Base-by-base conservation (phyloP, 805 yeast genomes). In the Starmerella asiatica region DNA sequence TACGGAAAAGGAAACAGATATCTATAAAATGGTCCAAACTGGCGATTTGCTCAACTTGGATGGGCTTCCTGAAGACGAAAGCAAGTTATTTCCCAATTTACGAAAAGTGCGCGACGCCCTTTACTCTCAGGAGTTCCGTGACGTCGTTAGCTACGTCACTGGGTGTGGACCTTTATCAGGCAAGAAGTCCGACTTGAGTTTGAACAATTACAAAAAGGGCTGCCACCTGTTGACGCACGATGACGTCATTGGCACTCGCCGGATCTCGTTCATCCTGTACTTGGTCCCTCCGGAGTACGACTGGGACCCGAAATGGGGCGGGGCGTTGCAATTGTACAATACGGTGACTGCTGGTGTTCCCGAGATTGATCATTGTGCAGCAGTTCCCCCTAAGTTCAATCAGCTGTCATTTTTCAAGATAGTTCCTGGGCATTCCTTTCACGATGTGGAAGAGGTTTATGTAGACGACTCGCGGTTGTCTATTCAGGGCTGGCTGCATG, bases 401-500 rank as follows among this genome's bases (percentile, higher is more conserved):
- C 96, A 91, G 59, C 78, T 91, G 55, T 95, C 97, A 0, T 83
- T 91, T 55, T 91, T 91, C 67, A 79, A 80, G 4, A 97, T 91
- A 12, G 91, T 85, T 56, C 99, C 98, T 0, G 99, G 98, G 0
- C 70, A 79, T 36, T 81, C 94, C 2, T 91, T 91, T 69, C 99
- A 91, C 58, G 98, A 93, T 53, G 99, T 91, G 11, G 97, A 93
- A 61, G 98, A 91, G 58, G 98, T 93, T 1, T 71, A 78, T 45
- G 94, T 77, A 1, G 94, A 86, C 55, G 82, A 79, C 55, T 93
- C 85, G 47, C 70, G 99, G 54, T 64, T 91, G 27, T 82, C 94
- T 0, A 83, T 91, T 44, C 95, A 91, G 54, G 99, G 99, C 1
- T 93, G 99, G 99, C 93, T 88, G 56, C 99, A 91, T 59, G 82